Evolutionary conservation across 305 asterid genomes (phyloP), one percentile per base, ranked within the genome.

Genomic region (Fraxinus velutina): DNA sequence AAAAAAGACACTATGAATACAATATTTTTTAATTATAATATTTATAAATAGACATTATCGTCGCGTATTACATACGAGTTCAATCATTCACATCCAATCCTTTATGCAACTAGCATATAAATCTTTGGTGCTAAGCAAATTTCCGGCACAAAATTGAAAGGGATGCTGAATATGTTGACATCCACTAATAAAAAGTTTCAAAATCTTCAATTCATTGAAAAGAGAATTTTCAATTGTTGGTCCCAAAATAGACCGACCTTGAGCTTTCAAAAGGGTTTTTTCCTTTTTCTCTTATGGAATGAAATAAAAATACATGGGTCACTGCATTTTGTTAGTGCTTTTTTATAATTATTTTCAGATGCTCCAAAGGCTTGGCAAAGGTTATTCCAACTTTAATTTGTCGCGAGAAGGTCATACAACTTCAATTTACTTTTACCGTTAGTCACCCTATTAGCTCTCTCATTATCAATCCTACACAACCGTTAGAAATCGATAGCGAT

Each of bases 241-340:
- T 70, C 81, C 87, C 78, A 71, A 36, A 86, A 86, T 86, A 75
- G 85, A 60, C 85, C 39, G 34, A 79, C 30, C 78, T 44, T 32
- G 10, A 32, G 71, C 39, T 80, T 50, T 78, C 76, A 62, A 62
- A 77, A 79, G 34, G 64, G 78, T 52, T 66, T 3, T 27, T 64
- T 64, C 33, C 27, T 80, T 74, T 78, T 37, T 73, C 7, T 44
- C 37, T 73, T 10, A 19, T 21, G 15, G 15, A 73, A 39, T 75
- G 1, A 17, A 62, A 21, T 62, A 19, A 62, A 62, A 24, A 24
- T 29, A 27, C 19, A 62, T 8, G n/a, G 73, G 36, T 24, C 24
- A 10, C 19, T 8, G 24, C 71, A 39, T 72, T 55, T 33, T 24
- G 19, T 62, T 79, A 76, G 36, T 77, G 71, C 44, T 22, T 24